A percentile compares a stretch with the other conserved stretches of the same genome.
Conservation (phyloP, 75 land plant species). For the Sequoiadendron giganteum region DNA sequence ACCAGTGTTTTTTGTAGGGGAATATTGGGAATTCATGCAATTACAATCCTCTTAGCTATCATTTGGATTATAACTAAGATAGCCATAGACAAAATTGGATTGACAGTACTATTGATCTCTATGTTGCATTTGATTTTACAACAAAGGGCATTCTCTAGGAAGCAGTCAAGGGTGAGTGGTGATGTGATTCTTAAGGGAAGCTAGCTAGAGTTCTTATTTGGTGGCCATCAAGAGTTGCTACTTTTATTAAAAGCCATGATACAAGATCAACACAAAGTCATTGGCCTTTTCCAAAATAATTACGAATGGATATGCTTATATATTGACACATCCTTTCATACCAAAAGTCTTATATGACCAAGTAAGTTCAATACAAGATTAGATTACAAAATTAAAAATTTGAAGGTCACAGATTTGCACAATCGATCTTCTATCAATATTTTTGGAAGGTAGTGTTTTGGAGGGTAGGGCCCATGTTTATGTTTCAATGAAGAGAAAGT, state of each 20-base stretch:
- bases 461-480: conserved; percentile 67
- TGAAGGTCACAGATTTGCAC: conserved; percentile 50
- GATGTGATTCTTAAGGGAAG: conserved; percentile 68
- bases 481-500: conserved; percentile 68
- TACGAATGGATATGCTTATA: conserved; percentile 45
- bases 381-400: conserved; percentile 25
- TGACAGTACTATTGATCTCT: conserved; percentile 56
- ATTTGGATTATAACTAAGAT: conserved; percentile 88
- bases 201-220: conserved; percentile 80
- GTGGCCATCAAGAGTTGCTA: conserved; percentile 89
- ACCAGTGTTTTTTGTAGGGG: conserved; percentile 79
- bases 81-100: conserved; percentile 89
- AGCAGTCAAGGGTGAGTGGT: conserved; percentile 69
- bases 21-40: conserved; percentile 87
- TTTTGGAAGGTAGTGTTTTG: conserved; percentile 65
- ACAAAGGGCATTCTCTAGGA: conserved; percentile 92
- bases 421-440: conserved; percentile 61
- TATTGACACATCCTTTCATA: conserved; percentile 54
- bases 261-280: conserved; percentile 91
- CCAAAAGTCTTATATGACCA: conserved; percentile 90
- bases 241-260: conserved; percentile 85
- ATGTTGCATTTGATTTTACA: conserved; percentile 88
- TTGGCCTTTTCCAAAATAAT: conserved; percentile 93
- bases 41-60: conserved; percentile 39
- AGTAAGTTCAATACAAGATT: conserved; percentile 26